These are phyloP conservation scores for Orbilia oligospora DNA, from an alignment of 2,329 filamentous ascomycete species.

Conservation along the genomic window DNA sequence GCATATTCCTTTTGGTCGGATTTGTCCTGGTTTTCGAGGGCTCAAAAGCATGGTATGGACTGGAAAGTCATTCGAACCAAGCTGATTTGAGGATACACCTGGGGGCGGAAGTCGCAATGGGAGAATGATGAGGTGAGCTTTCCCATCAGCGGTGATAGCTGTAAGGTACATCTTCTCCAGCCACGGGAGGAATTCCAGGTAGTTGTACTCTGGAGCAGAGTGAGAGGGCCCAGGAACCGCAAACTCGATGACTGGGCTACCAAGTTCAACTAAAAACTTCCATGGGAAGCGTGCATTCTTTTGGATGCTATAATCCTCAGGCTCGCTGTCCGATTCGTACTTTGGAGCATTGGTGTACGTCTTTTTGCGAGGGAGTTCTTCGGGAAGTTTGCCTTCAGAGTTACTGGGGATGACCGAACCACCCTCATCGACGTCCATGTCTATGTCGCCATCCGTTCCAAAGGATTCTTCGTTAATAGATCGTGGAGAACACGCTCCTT, in stretches of 20 bases:
- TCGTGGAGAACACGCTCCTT: not conserved
- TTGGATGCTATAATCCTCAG: slow-evolving; percentile 14
- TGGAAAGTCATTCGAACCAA: slow-evolving; percentile 17
- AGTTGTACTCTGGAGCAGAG: not conserved
- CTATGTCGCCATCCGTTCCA: not conserved
- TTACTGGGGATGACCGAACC: not conserved
- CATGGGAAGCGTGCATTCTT: slow-evolving; percentile 47
- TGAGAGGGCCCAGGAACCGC: slow-evolving; percentile 21
- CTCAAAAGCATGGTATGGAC: slow-evolving; percentile 27
- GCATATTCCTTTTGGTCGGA: slow-evolving; percentile 39
- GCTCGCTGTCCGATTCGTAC: slow-evolving; percentile 43
- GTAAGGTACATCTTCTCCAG: slow-evolving; percentile 34
- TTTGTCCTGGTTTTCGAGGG: not conserved
- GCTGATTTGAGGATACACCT: slow-evolving; percentile 24
- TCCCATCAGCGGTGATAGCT: slow-evolving; percentile 36
- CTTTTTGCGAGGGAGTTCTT: not conserved
- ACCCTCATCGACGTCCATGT: not conserved
- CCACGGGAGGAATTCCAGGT: slow-evolving; percentile 14
- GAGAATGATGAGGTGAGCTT: slow-evolving; percentile 18
- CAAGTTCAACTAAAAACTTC: slow-evolving; percentile 42
- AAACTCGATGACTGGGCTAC: slow-evolving; percentile 32
- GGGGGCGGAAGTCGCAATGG: slow-evolving; percentile 43
- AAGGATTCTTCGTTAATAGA: not conserved
- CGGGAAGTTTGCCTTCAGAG: not conserved
- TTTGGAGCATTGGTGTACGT: not conserved